Percentiles rank a stretch among this genome's conserved stretches.
Evolutionary conservation across 106 monocot genomes (phyloP).

Genomic region (Phalaenopsis equestris): DNA sequence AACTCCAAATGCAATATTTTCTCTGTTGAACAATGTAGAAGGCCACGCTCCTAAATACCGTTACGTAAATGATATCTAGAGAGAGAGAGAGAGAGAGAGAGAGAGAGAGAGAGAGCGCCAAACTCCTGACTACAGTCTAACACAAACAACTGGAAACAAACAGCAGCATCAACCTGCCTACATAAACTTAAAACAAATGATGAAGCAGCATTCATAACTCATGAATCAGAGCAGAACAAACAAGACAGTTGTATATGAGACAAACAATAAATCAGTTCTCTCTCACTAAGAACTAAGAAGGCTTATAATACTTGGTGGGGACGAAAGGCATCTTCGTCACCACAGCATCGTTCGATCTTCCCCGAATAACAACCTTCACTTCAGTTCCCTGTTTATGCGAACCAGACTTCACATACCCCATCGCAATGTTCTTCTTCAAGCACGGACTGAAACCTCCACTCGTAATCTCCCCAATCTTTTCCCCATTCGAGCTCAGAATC

Average conservation of each 20-base stretch:
- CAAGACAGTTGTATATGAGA: neutral
- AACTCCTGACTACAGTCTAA: too few species aligned
- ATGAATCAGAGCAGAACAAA: neutral
- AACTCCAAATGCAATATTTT: too few species aligned
- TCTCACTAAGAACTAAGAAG: slow-evolving; percentile 36
- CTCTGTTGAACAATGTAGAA: too few species aligned
- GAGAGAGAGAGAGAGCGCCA: too few species aligned
- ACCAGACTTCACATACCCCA: slow-evolving; percentile 93
- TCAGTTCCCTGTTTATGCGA: slow-evolving; percentile 80
- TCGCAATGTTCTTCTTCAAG: slow-evolving; percentile 95
- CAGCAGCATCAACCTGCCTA: too few species aligned
- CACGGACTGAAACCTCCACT: slow-evolving; percentile 98
- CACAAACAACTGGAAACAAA: too few species aligned
- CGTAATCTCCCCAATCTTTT: slow-evolving; percentile 86
- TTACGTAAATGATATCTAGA: too few species aligned
- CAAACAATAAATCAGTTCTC: neutral
- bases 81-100: too few species aligned
- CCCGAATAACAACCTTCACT: slow-evolving; percentile 65
- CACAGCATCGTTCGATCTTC: slow-evolving; percentile 62
- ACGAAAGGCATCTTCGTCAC: slow-evolving; percentile 98
- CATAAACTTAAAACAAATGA: too few species aligned
- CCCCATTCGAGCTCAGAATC: slow-evolving; percentile 33
- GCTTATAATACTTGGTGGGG: slow-evolving; percentile 87
- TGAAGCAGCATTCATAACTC: too few species aligned
- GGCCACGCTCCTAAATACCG: too few species aligned